Evolutionary conservation across 2,329 filamentous ascomycete species (phyloP).

Genomic region (Plenodomus tracheiphilus): DNA sequence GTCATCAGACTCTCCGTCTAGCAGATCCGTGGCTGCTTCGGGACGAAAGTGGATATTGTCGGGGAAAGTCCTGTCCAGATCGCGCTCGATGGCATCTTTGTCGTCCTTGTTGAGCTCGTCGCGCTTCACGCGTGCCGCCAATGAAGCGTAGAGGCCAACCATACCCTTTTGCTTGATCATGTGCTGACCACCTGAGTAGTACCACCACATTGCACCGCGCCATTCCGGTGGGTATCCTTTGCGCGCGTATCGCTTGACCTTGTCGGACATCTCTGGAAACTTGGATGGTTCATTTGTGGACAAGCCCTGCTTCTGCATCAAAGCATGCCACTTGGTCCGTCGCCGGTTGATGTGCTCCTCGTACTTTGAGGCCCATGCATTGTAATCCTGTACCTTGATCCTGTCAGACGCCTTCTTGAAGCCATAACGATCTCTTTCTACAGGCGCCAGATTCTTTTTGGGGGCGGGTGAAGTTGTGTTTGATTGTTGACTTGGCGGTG

Average conservation of each 20-base stretch:
- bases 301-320: slow-evolving; percentile 76
- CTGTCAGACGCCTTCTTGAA: slow-evolving; percentile 88
- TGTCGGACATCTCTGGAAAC: slow-evolving; percentile 79
- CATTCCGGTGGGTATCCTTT: slow-evolving; percentile 94
- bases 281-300: slow-evolving; percentile 70
- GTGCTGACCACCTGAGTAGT: slow-evolving; percentile 85
- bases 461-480: slow-evolving; percentile 13
- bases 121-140: slow-evolving; percentile 68
- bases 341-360: slow-evolving; percentile 73
- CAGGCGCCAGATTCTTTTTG: slow-evolving; percentile 24
- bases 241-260: slow-evolving; percentile 85
- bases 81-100: slow-evolving; percentile 87
- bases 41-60: slow-evolving; percentile 92
- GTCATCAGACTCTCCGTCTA: slow-evolving; percentile 37
- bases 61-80: slow-evolving; percentile 90
- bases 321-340: slow-evolving; percentile 77
- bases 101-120: slow-evolving; percentile 70
- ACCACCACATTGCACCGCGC: slow-evolving; percentile 96
- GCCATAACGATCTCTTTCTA: slow-evolving; percentile 77
- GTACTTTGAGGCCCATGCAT: slow-evolving; percentile 78
- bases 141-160: slow-evolving; percentile 70
- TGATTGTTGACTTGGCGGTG: slow-evolving; percentile 5
- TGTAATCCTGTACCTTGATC: slow-evolving; percentile 75
- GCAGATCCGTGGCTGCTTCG: slow-evolving; percentile 37
- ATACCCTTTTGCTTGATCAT: slow-evolving; percentile 71